A percentile compares a stretch with the other conserved stretches of the same genome.
These are phyloP conservation scores for Naematelia encephala DNA, from an alignment of 768 basidiomycete species.

Conservation along the genomic window DNA sequence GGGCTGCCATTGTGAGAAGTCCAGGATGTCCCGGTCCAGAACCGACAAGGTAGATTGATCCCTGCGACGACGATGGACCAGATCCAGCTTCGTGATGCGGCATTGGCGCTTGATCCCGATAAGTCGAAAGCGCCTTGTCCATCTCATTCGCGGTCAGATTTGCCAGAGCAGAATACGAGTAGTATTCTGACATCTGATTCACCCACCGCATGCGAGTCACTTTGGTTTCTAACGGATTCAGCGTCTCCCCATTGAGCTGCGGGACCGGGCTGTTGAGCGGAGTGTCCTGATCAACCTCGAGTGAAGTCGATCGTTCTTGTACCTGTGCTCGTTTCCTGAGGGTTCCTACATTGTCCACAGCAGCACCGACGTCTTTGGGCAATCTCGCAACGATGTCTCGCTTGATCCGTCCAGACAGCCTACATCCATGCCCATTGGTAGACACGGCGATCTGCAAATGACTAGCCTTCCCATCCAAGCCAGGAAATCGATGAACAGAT, in stretches of 20 bases:
- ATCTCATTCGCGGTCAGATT: slow-evolving; percentile 67
- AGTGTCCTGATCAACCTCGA: slow-evolving; percentile 53
- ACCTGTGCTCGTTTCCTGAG: slow-evolving; percentile 60
- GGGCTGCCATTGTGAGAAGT: slow-evolving; percentile 82
- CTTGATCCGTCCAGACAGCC: slow-evolving; percentile 72
- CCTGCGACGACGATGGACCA: slow-evolving; percentile 47
- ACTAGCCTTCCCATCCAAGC: slow-evolving; percentile 44
- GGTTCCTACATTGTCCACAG: slow-evolving; percentile 69
- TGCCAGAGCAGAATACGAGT: slow-evolving; percentile 76
- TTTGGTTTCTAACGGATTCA: slow-evolving; percentile 39
- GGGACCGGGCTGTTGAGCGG: slow-evolving; percentile 53
- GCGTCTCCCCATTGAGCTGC: slow-evolving; percentile 44
- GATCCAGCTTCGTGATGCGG: slow-evolving; percentile 27
- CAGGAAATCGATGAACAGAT: slow-evolving; percentile 74
- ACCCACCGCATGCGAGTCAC: slow-evolving; percentile 84
- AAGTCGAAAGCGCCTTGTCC: slow-evolving; percentile 57
- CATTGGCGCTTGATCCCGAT: slow-evolving; percentile 17
- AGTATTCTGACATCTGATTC: slow-evolving; percentile 93
- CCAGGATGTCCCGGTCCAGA: slow-evolving; percentile 95
- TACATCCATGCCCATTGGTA: slow-evolving; percentile 86
- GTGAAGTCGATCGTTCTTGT: slow-evolving; percentile 35
- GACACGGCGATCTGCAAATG: slow-evolving; percentile 68
- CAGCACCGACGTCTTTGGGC: slow-evolving; percentile 67
- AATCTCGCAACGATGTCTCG: slow-evolving; percentile 74
- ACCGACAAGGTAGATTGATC: slow-evolving; percentile 84